These are phyloP conservation scores for Dactylellina drechsleri DNA, from an alignment of 2,329 filamentous ascomycete species.

Conservation along the genomic window DNA sequence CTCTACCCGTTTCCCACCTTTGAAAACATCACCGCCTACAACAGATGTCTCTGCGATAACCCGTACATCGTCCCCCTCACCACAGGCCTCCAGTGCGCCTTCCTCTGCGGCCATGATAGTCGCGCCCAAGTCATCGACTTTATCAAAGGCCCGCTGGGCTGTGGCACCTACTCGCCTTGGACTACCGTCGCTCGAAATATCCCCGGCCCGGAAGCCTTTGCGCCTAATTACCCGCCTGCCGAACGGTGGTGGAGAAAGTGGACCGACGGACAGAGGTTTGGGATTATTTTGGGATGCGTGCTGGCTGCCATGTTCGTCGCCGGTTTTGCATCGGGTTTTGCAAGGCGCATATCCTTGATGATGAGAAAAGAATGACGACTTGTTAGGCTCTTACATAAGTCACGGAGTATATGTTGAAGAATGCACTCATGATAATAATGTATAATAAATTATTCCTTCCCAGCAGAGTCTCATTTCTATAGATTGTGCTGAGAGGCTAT, in stretches of 20 bases:
- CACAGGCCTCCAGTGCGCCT: constrained; percentile 46
- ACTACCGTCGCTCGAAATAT: constrained; percentile 9
- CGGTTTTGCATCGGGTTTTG: constrained; percentile 13
- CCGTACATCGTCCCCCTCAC: constrained; percentile 46
- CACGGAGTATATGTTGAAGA: too few species aligned
- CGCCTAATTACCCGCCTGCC: constrained; percentile 26
- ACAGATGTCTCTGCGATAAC: constrained; percentile 46
- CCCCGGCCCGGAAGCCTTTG: constrained; percentile 38
- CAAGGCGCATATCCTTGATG: background rate
- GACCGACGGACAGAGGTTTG: constrained; percentile 39
- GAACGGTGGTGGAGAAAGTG: constrained; percentile 49
- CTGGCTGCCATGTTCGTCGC: constrained; percentile 7
- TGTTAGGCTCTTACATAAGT: too few species aligned
- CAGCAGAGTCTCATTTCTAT: background rate
- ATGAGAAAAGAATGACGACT: background rate
- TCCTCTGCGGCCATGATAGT: constrained; percentile 40
- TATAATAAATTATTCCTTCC: constrained; percentile 1
- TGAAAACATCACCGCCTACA: constrained; percentile 30
- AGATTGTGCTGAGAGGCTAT: background rate
- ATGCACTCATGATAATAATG: background rate
- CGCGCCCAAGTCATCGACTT: constrained; percentile 38
- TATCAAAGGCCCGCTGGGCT: constrained; percentile 30
- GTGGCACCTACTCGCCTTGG: constrained; percentile 35
- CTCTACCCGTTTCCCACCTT: constrained; percentile 10
- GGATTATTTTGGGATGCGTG: constrained; percentile 38